phyloP scores from a whole-genome alignment of 306 rosid genomes.

The Vigna reflexopilosa region DNA sequence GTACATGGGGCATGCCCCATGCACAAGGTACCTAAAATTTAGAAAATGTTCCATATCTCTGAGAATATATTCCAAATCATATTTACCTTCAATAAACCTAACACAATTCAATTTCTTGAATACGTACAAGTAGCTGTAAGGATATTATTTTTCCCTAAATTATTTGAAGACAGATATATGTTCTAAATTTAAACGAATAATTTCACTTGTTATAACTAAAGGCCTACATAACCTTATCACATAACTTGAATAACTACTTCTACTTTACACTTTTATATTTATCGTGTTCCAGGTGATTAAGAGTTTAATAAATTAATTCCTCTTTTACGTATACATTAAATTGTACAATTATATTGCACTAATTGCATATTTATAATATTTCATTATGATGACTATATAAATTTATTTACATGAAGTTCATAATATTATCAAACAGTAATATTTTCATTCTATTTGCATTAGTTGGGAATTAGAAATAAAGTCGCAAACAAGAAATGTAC shows the following conservation, averaged over 20 bases:
- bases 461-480: neutral
- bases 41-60: slow-evolving; percentile 2
- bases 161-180: neutral
- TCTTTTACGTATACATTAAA: too few species aligned
- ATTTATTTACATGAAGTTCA: neutral
- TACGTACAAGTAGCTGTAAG: neutral
- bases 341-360: too few species aligned
- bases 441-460: too few species aligned
- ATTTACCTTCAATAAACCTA: neutral
- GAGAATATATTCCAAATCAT: slow-evolving; percentile 11
- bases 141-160: neutral
- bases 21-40: slow-evolving; percentile 5
- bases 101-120: neutral
- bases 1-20: neutral
- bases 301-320: too few species aligned
- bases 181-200: neutral
- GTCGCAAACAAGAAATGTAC: neutral
- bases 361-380: too few species aligned
- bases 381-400: too few species aligned
- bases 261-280: too few species aligned
- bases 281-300: too few species aligned
- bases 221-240: neutral
- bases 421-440: too few species aligned
- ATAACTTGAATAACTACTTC: neutral
- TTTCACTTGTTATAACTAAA: neutral